Base-by-base conservation (phyloP, 2,329 filamentous ascomycete species). In the Magnaporthiopsis poae region DNA sequence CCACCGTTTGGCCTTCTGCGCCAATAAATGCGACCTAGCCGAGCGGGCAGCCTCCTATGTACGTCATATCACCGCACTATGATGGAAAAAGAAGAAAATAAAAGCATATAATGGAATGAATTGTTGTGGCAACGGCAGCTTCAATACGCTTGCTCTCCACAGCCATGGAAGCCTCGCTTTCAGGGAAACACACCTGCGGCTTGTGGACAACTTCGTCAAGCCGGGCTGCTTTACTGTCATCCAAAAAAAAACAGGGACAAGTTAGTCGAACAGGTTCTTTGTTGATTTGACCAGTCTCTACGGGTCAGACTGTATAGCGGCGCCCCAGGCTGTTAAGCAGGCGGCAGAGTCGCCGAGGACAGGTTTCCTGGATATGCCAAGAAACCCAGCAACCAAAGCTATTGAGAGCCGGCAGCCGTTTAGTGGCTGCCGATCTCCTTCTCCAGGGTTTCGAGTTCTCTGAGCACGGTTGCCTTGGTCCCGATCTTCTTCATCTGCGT, bases 401-500 rank as follows among this genome's bases (percentile, higher is more conserved):
- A 11, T 29, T 12, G 60, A 2, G 25, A 15, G 27, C 60, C 31
- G 8, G 46, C 46, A 25, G 46, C 11, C 9, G 11, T 25, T 25
- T 25, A 56, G 46, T 56, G 46, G n/a, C 46, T 56, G 46, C 46
- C 46, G 7, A 65, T 67, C 68, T 78, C 77, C 71, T 75, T 79
- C 72, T 77, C 80, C 66, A 93, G 75, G 9, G 77, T 80, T 62
- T 90, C 85, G 68, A 99, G 80, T 80, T 99, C 95, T 79, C 90
- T 91, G 69, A 93, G 83, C 67, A 99, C 94, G 21, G 85, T 79
- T 63, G 88, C 82, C 81, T 98, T 96, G 29, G 92, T 98, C 66
- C 87, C 86, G 72, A 99, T 99, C 85, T 99, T 99, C 84, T 96
- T 96, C 78, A 99, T 88, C 80, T 99, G 95, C 39, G 95, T 99